Percentiles rank a stretch among this genome's conserved stretches.
Conservation (phyloP, 1,284 basidiomycete species). For the Marasmius fiardii region DNA sequence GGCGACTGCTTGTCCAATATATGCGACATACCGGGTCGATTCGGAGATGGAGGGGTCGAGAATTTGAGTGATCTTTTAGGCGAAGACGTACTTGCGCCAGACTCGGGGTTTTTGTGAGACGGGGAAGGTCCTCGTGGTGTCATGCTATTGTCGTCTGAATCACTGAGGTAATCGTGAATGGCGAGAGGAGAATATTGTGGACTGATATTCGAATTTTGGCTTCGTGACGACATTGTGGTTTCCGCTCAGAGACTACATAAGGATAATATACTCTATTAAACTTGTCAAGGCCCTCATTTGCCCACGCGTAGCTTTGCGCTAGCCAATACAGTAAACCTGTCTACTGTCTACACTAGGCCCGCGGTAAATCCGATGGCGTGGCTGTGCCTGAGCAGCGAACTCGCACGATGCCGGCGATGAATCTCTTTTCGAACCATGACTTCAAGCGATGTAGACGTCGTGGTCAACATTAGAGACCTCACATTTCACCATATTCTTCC, state of each 20-base stretch:
- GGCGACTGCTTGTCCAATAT: background rate
- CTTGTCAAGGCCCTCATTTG: too few relatives aligned
- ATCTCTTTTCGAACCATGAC: background rate
- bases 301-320: too few relatives aligned
- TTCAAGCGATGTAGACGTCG: background rate
- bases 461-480: slow-evolving; percentile 5
- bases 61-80: background rate
- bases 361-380: too few relatives aligned
- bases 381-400: too few relatives aligned
- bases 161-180: background rate
- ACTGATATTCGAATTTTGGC: too few relatives aligned
- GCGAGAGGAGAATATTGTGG: background rate
- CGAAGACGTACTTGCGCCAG: background rate
- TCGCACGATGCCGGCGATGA: too few relatives aligned
- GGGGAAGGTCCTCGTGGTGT: background rate
- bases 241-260: too few relatives aligned
- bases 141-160: background rate
- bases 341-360: too few relatives aligned
- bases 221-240: too few relatives aligned
- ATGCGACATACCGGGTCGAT: background rate
- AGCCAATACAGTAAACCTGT: too few relatives aligned
- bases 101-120: background rate
- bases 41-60: background rate
- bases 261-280: too few relatives aligned
- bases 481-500: slow-evolving; percentile 10